Evolutionary conservation across 306 rosid species (phyloP).

Genomic region (Calophaca sinica): DNA sequence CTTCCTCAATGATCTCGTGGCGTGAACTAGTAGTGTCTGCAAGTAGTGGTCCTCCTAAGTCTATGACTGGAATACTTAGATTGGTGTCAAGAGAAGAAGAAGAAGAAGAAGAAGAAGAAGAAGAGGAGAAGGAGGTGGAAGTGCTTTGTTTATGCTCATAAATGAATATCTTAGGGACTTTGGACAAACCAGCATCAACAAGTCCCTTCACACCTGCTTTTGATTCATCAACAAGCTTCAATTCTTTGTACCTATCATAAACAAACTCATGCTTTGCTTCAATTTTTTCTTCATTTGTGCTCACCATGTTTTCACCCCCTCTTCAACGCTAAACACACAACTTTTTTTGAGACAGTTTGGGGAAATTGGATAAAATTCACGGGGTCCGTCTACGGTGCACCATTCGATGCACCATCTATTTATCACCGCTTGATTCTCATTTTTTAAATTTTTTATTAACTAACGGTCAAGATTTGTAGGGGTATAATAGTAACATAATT

Average conservation of each 20-base stretch:
- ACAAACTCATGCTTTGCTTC: background rate
- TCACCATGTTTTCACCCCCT: background rate
- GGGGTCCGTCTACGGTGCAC: too few species aligned
- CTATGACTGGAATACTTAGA: slow-evolving; percentile 26
- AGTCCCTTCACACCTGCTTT: slow-evolving; percentile 52
- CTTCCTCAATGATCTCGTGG: background rate
- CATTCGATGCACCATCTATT: too few species aligned
- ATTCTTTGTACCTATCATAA: slow-evolving; percentile 33
- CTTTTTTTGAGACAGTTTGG: too few species aligned
- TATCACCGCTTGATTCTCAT: too few species aligned
- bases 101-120: background rate
- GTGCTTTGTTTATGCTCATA: background rate
- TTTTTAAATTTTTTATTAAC: too few species aligned
- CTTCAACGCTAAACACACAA: too few species aligned
- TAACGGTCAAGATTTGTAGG: too few species aligned
- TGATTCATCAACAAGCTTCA: slow-evolving; percentile 49
- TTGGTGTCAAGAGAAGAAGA: slow-evolving; percentile 2
- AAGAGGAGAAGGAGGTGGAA: too few species aligned
- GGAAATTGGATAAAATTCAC: too few species aligned
- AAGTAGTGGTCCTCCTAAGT: background rate
- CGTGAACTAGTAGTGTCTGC: slow-evolving; percentile 2
- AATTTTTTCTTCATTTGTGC: background rate
- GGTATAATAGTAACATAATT: too few species aligned
- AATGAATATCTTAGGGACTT: slow-evolving; percentile 48
- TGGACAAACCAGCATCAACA: slow-evolving; percentile 46